phyloP scores from a whole-genome alignment of 768 basidiomycete genomes.

The Botryobasidium botryosum region DNA sequence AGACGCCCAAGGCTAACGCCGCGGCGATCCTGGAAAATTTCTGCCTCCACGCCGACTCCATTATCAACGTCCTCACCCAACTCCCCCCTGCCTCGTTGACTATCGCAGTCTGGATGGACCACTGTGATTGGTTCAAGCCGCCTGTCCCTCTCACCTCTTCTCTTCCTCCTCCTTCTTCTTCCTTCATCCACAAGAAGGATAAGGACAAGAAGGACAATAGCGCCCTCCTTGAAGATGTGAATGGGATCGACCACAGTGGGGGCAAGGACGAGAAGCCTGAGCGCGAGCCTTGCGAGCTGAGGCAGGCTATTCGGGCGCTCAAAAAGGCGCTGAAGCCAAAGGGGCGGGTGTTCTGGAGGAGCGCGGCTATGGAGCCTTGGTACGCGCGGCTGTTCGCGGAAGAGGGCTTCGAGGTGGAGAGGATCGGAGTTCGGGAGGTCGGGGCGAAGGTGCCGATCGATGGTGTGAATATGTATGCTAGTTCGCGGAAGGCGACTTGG shows the following conservation, averaged over 20 bases:
- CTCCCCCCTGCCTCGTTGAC: not conserved
- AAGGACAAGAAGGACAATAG: not conserved
- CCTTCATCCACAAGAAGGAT: not conserved
- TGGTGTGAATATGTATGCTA: slow-evolving; percentile 3
- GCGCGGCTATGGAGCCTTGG: slow-evolving; percentile 48
- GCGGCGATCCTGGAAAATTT: slow-evolving; percentile 34
- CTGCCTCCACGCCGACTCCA: slow-evolving; percentile 55
- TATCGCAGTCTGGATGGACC: slow-evolving; percentile 10
- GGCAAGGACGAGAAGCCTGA: slow-evolving; percentile 32
- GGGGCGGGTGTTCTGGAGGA: slow-evolving; percentile 50
- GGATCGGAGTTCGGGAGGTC: not conserved
- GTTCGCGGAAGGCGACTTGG: too few relatives aligned
- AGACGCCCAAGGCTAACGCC: slow-evolving; percentile 32
- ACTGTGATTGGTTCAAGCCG: slow-evolving; percentile 28
- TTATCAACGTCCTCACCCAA: slow-evolving; percentile 32
- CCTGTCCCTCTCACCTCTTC: slow-evolving; percentile 30
- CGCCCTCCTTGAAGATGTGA: not conserved
- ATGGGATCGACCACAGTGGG: slow-evolving; percentile 21
- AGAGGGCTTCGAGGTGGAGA: slow-evolving; percentile 30
- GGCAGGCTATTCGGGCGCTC: too few relatives aligned
- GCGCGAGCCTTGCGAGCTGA: slow-evolving; percentile 40
- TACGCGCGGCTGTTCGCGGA: slow-evolving; percentile 38
- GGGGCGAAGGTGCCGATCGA: not conserved
- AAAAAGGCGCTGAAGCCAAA: slow-evolving; percentile 40
- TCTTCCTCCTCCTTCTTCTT: slow-evolving; percentile 16